Conservation (phyloP, 352 stramenopile species). For the Phytophthora podocarpi region DNA sequence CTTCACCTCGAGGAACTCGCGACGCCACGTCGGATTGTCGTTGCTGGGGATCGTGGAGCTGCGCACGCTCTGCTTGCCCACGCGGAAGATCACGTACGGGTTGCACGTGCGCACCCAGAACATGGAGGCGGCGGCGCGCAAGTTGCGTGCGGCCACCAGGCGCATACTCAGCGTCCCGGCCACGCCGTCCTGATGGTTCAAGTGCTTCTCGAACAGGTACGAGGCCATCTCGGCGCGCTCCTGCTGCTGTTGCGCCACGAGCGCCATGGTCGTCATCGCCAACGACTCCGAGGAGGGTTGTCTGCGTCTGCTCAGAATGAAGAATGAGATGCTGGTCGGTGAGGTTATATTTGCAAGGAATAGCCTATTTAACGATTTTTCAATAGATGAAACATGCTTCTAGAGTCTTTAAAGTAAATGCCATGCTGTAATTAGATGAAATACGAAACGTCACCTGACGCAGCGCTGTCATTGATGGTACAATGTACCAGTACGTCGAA, state of each 20-base stretch:
- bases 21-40: slow-evolving; percentile 77
- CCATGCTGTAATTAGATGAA: not conserved
- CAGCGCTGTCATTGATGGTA: slow-evolving; percentile 7
- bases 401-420: too few species aligned
- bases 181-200: slow-evolving; percentile 74
- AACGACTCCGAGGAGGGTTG: not conserved
- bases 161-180: slow-evolving; percentile 76
- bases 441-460: slow-evolving; percentile 12
- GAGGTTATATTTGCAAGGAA: not conserved
- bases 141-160: slow-evolving; percentile 70
- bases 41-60: slow-evolving; percentile 74
- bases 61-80: slow-evolving; percentile 70
- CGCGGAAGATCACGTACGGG: slow-evolving; percentile 85
- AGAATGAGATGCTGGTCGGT: slow-evolving; percentile 11
- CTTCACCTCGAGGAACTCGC: slow-evolving; percentile 77
- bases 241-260: slow-evolving; percentile 32
- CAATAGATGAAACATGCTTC: too few species aligned
- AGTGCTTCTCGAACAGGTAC: slow-evolving; percentile 83
- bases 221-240: slow-evolving; percentile 53
- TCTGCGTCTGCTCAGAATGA: not conserved
- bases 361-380: not conserved
- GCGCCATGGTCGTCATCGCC: slow-evolving; percentile 33
- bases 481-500: too few species aligned
- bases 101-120: slow-evolving; percentile 86
- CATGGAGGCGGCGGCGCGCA: slow-evolving; percentile 75